Conservation (phyloP, 208 protist genomes). For the Plasmodiophora brassicae region DNA sequence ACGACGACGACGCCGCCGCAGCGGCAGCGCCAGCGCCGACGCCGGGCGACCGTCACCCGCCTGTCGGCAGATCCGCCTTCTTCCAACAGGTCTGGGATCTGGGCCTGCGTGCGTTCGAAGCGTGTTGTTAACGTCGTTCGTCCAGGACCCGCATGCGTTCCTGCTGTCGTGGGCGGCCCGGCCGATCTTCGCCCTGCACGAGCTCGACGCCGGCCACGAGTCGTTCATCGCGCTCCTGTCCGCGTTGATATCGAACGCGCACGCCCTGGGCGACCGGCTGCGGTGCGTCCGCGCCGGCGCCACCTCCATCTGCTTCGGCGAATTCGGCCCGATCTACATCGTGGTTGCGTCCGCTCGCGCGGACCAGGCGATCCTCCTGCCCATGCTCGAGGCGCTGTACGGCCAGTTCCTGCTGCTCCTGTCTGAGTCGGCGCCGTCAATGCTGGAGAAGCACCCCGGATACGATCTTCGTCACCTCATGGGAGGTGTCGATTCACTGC, state of each 20-base stretch:
- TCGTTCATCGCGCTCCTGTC: background rate
- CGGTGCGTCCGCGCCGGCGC: background rate
- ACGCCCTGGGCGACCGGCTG: background rate
- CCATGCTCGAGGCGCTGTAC: background rate
- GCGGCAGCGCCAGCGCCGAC: no score
- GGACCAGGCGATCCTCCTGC: background rate
- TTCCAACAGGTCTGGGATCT: no score
- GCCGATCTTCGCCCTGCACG: background rate
- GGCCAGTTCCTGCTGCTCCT: background rate
- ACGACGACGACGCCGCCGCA: no score
- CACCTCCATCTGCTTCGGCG: background rate
- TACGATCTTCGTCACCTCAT: constrained; percentile 11
- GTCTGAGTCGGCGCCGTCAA: background rate
- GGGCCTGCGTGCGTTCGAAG: no score
- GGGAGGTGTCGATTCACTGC: background rate
- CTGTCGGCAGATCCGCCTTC: no score
- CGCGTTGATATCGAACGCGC: background rate
- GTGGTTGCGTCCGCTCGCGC: background rate
- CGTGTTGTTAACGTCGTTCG: no score
- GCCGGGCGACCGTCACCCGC: no score
- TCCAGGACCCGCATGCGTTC: background rate
- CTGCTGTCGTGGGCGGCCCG: background rate
- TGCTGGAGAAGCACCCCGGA: background rate
- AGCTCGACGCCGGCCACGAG: background rate
- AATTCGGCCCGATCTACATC: background rate